A percentile compares a stretch with the other conserved stretches of the same genome.
These are phyloP conservation scores for Symbiodinium pilosum DNA, from an alignment of 73 alveolate genomes.

Conservation along the genomic window DNA sequence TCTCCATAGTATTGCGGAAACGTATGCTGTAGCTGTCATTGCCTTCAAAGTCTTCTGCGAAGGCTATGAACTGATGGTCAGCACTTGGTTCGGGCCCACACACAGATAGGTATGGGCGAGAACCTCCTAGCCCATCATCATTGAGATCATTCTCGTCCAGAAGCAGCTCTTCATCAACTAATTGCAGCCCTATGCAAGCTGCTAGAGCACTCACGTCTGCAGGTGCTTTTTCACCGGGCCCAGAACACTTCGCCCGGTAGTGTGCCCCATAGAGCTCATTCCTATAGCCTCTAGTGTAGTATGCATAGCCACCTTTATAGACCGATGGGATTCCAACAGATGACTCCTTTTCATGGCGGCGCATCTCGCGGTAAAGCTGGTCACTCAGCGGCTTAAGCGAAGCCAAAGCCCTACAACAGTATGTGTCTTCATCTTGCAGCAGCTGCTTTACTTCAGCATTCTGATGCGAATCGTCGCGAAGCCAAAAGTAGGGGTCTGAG, in stretches of 20 bases:
- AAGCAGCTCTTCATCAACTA: conserved; percentile 68
- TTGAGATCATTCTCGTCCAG: conserved; percentile 65
- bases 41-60: conserved; percentile 78
- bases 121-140: conserved; percentile 64
- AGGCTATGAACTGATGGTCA: conserved; percentile 45
- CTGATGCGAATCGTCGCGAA: conserved; percentile 66
- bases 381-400: conserved; percentile 39
- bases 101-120: conserved; percentile 58
- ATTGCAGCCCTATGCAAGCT: conserved; percentile 11
- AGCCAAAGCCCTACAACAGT: conserved; percentile 44
- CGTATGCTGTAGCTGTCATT: conserved; percentile 68
- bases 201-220: conserved; percentile 43
- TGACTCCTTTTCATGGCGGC: conserved; percentile 65
- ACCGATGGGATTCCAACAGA: conserved; percentile 61
- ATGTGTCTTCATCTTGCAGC: conserved; percentile 50
- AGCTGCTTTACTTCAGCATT: conserved; percentile 46
- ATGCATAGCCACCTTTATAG: conserved; percentile 60
- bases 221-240: conserved; percentile 23
- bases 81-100: conserved; percentile 91
- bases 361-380: conserved; percentile 57
- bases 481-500: conserved; percentile 75
- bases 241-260: conserved; percentile 19
- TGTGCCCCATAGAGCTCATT: conserved; percentile 27
- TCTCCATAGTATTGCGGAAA: not conserved
- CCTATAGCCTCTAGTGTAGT: conserved; percentile 66